Percentiles rank a stretch among this genome's conserved stretches.
phyloP scores from a whole-genome alignment of 306 rosid genomes.

The Urtica urens region DNA sequence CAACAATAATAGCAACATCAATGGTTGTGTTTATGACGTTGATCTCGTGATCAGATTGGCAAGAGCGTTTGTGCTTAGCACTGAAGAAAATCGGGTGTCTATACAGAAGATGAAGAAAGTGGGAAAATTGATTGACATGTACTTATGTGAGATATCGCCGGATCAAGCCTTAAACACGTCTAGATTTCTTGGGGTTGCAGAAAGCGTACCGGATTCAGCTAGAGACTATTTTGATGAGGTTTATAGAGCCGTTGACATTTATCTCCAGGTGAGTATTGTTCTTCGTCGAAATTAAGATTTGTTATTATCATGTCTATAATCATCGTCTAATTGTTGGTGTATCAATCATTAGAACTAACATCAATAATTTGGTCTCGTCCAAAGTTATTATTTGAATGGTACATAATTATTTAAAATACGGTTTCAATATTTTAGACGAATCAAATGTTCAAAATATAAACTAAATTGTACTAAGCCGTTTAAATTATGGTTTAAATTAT shows the following conservation, averaged over 20 bases:
- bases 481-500: too few relatives aligned
- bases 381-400: too few relatives aligned
- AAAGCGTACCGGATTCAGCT: conserved; percentile 58
- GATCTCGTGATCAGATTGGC: conserved; percentile 53
- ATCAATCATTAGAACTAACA: too few relatives aligned
- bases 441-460: too few relatives aligned
- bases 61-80: conserved; percentile 31
- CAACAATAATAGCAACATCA: conserved; percentile 17
- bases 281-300: too few relatives aligned
- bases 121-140: conserved; percentile 50
- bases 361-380: too few relatives aligned
- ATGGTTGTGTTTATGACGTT: conserved; percentile 53
- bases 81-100: too few relatives aligned
- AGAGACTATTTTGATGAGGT: conserved; percentile 56
- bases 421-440: too few relatives aligned
- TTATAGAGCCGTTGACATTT: conserved; percentile 70
- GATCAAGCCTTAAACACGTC: conserved; percentile 58
- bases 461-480: too few relatives aligned
- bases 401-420: too few relatives aligned
- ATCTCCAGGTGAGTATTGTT: conserved; percentile 58
- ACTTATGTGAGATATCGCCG: conserved; percentile 59
- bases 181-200: conserved; percentile 58
- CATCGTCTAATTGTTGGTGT: too few relatives aligned
- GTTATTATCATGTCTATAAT: too few relatives aligned
- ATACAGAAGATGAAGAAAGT: conserved; percentile 43